Evolutionary conservation across 2,329 filamentous ascomycete genomes (phyloP).

Genomic region (Pleomassaria siparia): DNA sequence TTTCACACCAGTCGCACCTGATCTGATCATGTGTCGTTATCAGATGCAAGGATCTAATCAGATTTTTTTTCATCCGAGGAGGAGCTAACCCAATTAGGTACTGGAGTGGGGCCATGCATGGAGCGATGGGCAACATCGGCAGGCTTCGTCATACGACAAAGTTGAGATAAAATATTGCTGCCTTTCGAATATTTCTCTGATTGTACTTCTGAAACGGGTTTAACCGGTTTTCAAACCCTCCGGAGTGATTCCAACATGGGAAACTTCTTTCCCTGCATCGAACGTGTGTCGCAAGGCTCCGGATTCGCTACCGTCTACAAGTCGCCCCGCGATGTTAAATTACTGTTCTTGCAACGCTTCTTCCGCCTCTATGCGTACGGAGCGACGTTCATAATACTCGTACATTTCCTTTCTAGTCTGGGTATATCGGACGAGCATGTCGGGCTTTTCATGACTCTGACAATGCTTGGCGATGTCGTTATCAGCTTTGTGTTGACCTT

Average conservation of each 20-base stretch:
- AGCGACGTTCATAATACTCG: constrained; percentile 22
- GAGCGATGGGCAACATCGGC: not conserved
- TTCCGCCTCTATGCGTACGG: constrained; percentile 30
- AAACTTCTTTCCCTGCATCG: not conserved
- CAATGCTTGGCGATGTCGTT: constrained; percentile 27
- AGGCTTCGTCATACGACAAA: no score
- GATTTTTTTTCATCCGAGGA: not conserved
- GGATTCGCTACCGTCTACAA: constrained; percentile 8
- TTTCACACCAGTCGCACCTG: not conserved
- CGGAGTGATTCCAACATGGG: not conserved
- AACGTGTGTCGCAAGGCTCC: not conserved
- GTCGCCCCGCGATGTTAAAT: constrained; percentile 11
- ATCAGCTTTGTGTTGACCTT: constrained; percentile 24
- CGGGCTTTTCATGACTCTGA: constrained; percentile 32
- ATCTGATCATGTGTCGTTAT: not conserved
- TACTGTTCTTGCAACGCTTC: constrained; percentile 23
- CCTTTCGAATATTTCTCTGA: not conserved
- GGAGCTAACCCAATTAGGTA: not conserved
- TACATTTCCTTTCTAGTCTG: constrained; percentile 20
- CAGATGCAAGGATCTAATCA: not conserved
- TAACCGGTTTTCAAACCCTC: not conserved
- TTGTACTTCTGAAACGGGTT: no score
- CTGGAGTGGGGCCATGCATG: not conserved
- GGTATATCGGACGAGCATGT: constrained; percentile 21
- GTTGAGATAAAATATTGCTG: not conserved